Base-by-base conservation (phyloP, 176 grass and related monocot species). In the Panicum miliaceum region DNA sequence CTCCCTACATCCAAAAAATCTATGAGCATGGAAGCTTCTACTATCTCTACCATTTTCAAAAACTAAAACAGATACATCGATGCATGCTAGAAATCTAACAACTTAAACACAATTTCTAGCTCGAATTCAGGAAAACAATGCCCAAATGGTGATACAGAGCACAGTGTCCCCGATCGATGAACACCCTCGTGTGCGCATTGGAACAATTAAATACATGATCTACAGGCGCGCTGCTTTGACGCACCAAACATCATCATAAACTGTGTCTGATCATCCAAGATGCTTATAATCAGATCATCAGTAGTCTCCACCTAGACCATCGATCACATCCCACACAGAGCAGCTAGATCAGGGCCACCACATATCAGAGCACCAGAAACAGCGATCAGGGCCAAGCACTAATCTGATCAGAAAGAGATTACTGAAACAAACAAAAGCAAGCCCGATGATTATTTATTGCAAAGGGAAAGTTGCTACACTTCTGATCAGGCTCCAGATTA, bases 401-500 rank as follows among this genome's bases (percentile, higher is more conserved):
- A 7, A 36, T 20, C 19, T 54, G 19, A 71, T 71, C 26, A 73
- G 5, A 67, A 73, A 51, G 6, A 8, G 59, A 90, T 65, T 48
- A 59, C 26, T 78, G 11, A 35, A 56, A 25, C 10, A 45, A 54
- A 20, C 71, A 34, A 60, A 53, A 64, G 22, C 65, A 73, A 68
- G 29, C 35, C 29, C 3, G 60, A 80, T 20, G 34, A 66, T 78
- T 79, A 66, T 78, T 79, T 83, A 90, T 90, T 80, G 14, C 9
- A 61, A 64, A 75, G 38, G 29, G 20, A 73, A 72, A 68, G 46
- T 76, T 78, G 80, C 19, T 90, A 73, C 80, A 84, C 80, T 80
- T 3, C 29, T 52, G 64, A 83, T 70, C 20, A 56, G 54, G 71
- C 53, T 87, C 65, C 8, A 71, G 47, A 66, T 56, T 25, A 76